These are phyloP conservation scores for Irpex lacteus DNA, from an alignment of 1,284 basidiomycete species.

Conservation along the genomic window DNA sequence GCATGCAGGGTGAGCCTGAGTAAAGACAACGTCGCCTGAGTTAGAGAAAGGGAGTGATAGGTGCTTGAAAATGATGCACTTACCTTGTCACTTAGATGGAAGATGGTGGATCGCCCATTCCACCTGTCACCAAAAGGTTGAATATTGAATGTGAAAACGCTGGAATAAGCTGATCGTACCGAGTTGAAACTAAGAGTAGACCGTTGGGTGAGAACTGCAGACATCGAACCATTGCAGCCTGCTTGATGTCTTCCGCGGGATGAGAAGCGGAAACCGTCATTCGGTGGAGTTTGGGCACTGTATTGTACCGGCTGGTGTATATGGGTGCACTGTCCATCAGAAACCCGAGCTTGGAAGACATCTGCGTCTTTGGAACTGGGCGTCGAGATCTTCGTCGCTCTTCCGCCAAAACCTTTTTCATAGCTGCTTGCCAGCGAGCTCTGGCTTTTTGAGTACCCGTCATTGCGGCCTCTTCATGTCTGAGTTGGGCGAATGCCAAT, in stretches of 20 bases:
- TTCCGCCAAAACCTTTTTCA: background rate
- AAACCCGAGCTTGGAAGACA: background rate
- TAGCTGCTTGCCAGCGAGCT: conserved; percentile 7
- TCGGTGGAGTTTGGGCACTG: conserved; percentile 1
- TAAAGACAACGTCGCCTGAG: no score
- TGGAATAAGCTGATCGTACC: background rate
- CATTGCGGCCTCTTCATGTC: background rate
- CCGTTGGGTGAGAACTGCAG: conserved; percentile 8
- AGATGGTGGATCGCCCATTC: background rate
- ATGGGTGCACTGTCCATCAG: background rate
- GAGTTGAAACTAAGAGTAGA: conserved; percentile 2
- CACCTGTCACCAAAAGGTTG: background rate
- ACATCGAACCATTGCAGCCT: conserved; percentile 1
- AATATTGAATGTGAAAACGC: background rate
- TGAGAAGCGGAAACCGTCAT: conserved; percentile 1
- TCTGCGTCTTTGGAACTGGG: background rate
- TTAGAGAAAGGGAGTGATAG: no score
- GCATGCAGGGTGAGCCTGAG: background rate
- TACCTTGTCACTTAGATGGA: background rate
- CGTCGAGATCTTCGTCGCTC: background rate
- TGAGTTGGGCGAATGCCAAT: background rate
- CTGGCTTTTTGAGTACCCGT: background rate
- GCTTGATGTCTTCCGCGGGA: background rate
- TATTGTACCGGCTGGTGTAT: background rate
- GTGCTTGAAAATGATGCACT: no score